phyloP scores from a whole-genome alignment of 164 flowering plant species.

The Echeveria elegans region DNA sequence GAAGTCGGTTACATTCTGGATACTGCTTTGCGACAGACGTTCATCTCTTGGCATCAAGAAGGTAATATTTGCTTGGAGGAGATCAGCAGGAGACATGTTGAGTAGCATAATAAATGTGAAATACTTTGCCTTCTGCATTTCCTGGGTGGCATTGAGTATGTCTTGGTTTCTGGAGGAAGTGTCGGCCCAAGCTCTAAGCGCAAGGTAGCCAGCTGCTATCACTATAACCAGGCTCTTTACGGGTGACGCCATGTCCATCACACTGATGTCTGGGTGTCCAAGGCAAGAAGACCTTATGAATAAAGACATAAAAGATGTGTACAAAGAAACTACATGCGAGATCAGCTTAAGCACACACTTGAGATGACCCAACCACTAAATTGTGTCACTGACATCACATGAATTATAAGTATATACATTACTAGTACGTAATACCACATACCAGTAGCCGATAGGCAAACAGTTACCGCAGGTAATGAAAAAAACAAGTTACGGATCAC shows the following conservation, averaged over 20 bases:
- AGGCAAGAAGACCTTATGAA: not conserved
- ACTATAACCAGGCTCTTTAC: not conserved
- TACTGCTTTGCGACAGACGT: slow-evolving; percentile 23
- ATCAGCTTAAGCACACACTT: not conserved
- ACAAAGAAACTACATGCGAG: not conserved
- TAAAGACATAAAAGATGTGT: not conserved
- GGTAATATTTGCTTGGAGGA: slow-evolving; percentile 43
- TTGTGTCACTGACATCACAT: not conserved
- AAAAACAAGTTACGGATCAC: too few species aligned
- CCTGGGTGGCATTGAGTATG: slow-evolving; percentile 38
- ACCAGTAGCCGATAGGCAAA: not conserved
- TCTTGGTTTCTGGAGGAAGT: slow-evolving; percentile 10
- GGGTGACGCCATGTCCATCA: not conserved
- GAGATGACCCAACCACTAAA: not conserved
- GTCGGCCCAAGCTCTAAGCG: not conserved
- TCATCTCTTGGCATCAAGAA: slow-evolving; percentile 85
- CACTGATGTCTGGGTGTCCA: not conserved
- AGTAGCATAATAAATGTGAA: slow-evolving; percentile 68
- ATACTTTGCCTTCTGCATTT: slow-evolving; percentile 70
- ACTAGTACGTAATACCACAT: not conserved
- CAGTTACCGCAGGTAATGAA: not conserved
- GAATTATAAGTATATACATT: not conserved
- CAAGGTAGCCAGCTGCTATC: not conserved
- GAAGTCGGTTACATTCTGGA: slow-evolving; percentile 39
- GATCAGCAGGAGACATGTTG: slow-evolving; percentile 45